Base-by-base conservation (phyloP, 2,329 filamentous ascomycete species). In the Arachnomyces sp. region DNA sequence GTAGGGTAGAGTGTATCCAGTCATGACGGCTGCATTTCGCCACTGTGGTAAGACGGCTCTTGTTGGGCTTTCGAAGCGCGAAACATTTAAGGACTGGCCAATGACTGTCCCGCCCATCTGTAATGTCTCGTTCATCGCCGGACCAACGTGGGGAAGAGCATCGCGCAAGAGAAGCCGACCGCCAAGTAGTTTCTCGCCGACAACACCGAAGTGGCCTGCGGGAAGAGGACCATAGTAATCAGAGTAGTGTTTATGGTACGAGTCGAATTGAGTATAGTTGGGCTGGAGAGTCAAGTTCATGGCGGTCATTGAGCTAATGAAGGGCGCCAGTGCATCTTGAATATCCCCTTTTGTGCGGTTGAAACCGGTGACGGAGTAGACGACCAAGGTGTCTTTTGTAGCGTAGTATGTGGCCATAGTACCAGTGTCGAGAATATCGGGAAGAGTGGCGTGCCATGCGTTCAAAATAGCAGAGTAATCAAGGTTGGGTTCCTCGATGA, bases 371-470 rank as follows among this genome's bases (percentile, higher is more conserved):
- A 75, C 47, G 3, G 68, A 66, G 1, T 58, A 57, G 18, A 78
- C 55, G 16, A 53, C 52, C 18, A 68, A 66, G 49, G 73, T 75
- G 2, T 69, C 68, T 46, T 67, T 72, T 4, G 77, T 61, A 44
- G 73, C 67, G 45, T 63, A 66, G 55, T 71, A 77, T 12, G 69
- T 58, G 21, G 63, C 56, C 61, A 69, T 72, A 13, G 64, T 62
- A 8, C 74, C 75, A 2, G 66, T 59, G 44, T 74, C 72, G 12
- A 73, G 62, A 42, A 76, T 66, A 2, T 52, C 56, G 1, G 75
- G 72, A 6, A 74, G 63, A 8, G 62, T 56, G 0, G 65, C 65
- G 3, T 74, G 59, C 38, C 74, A 62, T 15, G 68, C 70, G 1
- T 66, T 56, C 46, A 40, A 66, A 15, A 80, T 61, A 1, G 66